Conservation (phyloP, 352 stramenopile species). For the Globisporangium mamillatum region DNA sequence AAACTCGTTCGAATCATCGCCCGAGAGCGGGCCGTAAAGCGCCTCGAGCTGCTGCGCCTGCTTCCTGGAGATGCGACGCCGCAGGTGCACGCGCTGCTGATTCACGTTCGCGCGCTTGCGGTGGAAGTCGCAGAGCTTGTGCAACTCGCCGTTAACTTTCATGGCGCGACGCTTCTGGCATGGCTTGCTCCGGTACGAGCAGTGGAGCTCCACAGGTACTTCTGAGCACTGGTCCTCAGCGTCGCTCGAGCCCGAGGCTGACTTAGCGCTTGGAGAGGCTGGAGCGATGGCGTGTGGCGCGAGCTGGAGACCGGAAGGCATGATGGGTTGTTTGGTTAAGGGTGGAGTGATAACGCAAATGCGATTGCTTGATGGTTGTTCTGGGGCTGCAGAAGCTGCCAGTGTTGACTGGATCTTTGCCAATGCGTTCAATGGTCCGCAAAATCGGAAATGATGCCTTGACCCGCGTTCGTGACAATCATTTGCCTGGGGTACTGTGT, state of each 20-base stretch:
- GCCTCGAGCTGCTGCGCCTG: constrained; percentile 16
- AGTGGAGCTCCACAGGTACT: constrained; percentile 16
- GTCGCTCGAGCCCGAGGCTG: background rate
- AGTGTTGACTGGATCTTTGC: background rate
- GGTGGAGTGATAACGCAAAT: background rate
- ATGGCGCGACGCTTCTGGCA: constrained; percentile 33
- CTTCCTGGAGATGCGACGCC: constrained; percentile 18
- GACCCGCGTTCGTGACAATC: background rate
- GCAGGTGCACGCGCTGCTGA: constrained; percentile 39
- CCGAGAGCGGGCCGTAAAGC: constrained; percentile 10
- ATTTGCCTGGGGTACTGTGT: background rate
- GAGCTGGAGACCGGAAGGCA: background rate
- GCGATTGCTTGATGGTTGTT: background rate
- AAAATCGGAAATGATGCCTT: background rate
- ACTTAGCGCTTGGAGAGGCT: background rate
- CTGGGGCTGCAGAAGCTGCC: background rate
- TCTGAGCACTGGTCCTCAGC: background rate
- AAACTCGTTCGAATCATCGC: constrained; percentile 4
- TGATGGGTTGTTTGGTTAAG: background rate
- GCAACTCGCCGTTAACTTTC: constrained; percentile 43
- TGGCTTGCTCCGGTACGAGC: constrained; percentile 34
- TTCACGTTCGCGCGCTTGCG: constrained; percentile 43
- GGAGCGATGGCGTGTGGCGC: background rate
- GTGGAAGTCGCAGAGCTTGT: constrained; percentile 45
- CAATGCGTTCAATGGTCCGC: background rate